Evolutionary conservation across 2,329 filamentous ascomycete genomes (phyloP).

Genomic region (Fusarium setosum): DNA sequence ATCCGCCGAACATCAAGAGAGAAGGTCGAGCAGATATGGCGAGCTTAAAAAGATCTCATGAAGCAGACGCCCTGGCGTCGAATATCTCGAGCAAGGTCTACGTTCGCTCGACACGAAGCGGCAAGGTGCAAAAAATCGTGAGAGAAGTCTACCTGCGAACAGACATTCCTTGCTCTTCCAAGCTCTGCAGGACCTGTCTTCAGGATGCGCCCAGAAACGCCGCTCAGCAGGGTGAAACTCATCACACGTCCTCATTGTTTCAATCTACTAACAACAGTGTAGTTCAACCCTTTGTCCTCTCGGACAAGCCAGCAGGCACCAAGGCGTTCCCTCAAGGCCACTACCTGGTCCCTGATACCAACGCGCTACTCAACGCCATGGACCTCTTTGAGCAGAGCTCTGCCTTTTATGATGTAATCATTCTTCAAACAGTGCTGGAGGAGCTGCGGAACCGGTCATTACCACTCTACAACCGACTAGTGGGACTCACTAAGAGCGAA

Average conservation of each 20-base stretch:
- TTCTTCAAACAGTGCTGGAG: constrained; percentile 95
- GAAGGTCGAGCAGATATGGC: constrained; percentile 60
- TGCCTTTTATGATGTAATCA: constrained; percentile 95
- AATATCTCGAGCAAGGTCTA: constrained; percentile 97
- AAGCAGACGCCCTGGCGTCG: constrained; percentile 65
- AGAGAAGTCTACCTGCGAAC: constrained; percentile 94
- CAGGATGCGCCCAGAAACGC: constrained; percentile 82
- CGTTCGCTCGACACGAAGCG: constrained; percentile 91
- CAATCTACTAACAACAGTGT: constrained; percentile 16
- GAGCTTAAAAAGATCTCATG: constrained; percentile 70
- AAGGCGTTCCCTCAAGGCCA: constrained; percentile 86
- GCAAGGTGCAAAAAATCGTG: constrained; percentile 99
- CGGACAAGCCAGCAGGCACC: constrained; percentile 87
- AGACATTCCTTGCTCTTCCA: constrained; percentile 97
- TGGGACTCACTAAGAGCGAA: constrained; percentile 92
- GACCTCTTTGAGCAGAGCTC: constrained; percentile 94
- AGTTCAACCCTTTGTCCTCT: constrained; percentile 89
- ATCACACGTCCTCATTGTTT: neutral
- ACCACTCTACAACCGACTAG: constrained; percentile 92
- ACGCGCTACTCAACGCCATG: constrained; percentile 95
- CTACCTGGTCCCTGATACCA: constrained; percentile 96
- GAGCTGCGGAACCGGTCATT: constrained; percentile 94
- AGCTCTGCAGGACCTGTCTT: constrained; percentile 82
- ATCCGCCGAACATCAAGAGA: constrained; percentile 3
- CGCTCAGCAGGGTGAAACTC: constrained; percentile 73